phyloP scores from a whole-genome alignment of 495 filamentous ascomycete species.

The Pseudevernia furfuracea region DNA sequence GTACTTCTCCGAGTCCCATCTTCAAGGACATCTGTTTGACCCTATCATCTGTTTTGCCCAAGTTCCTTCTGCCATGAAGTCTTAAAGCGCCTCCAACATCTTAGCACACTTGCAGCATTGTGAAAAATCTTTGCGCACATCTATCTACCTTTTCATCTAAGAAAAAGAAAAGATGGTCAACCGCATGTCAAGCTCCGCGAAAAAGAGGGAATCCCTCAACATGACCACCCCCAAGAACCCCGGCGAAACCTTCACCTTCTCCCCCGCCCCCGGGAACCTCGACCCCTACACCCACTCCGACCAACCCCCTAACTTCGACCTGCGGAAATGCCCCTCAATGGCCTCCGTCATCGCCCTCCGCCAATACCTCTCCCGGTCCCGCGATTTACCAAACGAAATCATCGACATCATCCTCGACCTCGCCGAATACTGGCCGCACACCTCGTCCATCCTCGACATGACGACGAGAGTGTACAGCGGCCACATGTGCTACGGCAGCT shows the following conservation, averaged over 20 bases:
- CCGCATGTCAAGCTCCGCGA: background rate
- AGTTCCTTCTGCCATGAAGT: background rate
- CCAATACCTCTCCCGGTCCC: background rate
- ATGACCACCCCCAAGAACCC: background rate
- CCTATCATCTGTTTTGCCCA: background rate
- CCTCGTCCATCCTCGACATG: slow-evolving; percentile 26
- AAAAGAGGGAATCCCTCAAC: background rate
- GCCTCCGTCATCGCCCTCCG: background rate
- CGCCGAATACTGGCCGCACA: slow-evolving; percentile 65
- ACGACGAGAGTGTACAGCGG: slow-evolving; percentile 19
- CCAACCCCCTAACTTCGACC: background rate
- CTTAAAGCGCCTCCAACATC: background rate
- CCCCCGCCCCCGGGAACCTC: background rate
- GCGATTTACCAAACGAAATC: slow-evolving; percentile 51
- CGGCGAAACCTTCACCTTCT: background rate
- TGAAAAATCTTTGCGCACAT: background rate
- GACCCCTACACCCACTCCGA: background rate
- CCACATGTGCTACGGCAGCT: slow-evolving; percentile 9
- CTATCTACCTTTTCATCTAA: no score
- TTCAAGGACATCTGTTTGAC: background rate
- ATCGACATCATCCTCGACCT: slow-evolving; percentile 59
- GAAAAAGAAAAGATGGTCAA: background rate
- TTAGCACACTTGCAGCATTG: background rate
- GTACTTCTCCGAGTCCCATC: background rate
- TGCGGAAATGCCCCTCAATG: background rate